A percentile compares a stretch with the other conserved stretches of the same genome.
Evolutionary conservation across 345 rosid genomes (phyloP).

Genomic region (Corchorus olitorius): DNA sequence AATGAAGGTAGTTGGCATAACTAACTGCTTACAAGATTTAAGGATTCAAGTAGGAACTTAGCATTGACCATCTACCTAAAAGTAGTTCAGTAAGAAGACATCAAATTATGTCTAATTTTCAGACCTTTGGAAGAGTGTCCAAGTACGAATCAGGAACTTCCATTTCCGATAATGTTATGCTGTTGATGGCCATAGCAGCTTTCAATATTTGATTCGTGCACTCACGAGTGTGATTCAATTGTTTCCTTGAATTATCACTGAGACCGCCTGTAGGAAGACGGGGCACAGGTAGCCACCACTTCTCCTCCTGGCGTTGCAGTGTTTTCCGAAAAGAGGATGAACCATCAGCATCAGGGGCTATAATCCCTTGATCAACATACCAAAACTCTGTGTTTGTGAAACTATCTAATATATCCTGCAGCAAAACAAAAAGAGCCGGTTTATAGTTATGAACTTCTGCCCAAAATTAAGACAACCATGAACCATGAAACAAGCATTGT

Average conservation of each 20-base stretch:
- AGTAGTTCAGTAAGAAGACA: not conserved
- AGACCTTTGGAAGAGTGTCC: constrained; percentile 90
- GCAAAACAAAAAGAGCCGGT: not conserved
- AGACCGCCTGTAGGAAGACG: constrained; percentile 86
- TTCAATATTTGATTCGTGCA: constrained; percentile 84
- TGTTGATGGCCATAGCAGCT: constrained; percentile 96
- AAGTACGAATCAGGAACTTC: constrained; percentile 87
- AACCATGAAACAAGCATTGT: constrained; percentile 6
- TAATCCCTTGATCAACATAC: constrained; percentile 95
- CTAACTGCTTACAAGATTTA: not conserved
- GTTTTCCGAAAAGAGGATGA: constrained; percentile 79
- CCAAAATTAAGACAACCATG: not conserved
- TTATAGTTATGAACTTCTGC: not conserved
- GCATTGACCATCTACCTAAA: not conserved
- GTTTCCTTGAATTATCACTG: constrained; percentile 72
- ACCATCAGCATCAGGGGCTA: constrained; percentile 76
- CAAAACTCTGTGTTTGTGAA: constrained; percentile 81
- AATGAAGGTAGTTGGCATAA: not conserved
- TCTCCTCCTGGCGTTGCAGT: constrained; percentile 89
- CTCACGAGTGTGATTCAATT: constrained; percentile 72
- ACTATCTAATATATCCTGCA: constrained; percentile 78
- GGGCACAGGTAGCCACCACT: constrained; percentile 99
- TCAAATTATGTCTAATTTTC: not conserved
- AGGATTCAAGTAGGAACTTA: not conserved
- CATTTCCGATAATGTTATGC: constrained; percentile 70